Conservation (phyloP, 768 basidiomycete genomes). For the Lactifluus volemus region DNA sequence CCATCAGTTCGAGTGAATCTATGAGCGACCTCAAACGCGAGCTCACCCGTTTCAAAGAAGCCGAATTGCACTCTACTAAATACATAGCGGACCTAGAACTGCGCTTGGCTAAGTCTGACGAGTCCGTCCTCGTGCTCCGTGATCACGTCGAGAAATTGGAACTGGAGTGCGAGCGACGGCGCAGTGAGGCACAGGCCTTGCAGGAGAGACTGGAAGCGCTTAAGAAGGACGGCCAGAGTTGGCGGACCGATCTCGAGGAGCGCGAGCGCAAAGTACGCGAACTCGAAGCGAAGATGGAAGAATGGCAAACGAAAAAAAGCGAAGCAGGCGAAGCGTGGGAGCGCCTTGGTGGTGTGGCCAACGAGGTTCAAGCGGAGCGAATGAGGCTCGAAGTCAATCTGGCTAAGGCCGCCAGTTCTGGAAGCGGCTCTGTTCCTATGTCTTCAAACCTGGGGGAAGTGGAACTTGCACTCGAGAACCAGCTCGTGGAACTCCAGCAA, state of each 20-base stretch:
- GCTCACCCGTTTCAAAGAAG: slow-evolving; percentile 65
- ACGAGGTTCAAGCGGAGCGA: slow-evolving; percentile 62
- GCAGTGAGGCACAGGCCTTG: slow-evolving; percentile 60
- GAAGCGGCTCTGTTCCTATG: slow-evolving; percentile 26
- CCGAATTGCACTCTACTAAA: slow-evolving; percentile 58
- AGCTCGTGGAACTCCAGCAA: slow-evolving; percentile 69
- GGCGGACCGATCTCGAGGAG: slow-evolving; percentile 71
- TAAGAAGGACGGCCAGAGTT: slow-evolving; percentile 66
- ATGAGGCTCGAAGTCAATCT: slow-evolving; percentile 47
- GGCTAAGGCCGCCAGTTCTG: slow-evolving; percentile 20
- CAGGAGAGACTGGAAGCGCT: slow-evolving; percentile 64
- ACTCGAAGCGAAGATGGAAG: slow-evolving; percentile 69
- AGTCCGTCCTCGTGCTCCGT: slow-evolving; percentile 61
- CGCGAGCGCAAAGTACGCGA: slow-evolving; percentile 69
- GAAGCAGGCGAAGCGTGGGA: slow-evolving; percentile 57
- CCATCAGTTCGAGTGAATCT: slow-evolving; percentile 65
- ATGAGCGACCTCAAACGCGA: slow-evolving; percentile 81
- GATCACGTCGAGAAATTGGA: slow-evolving; percentile 71
- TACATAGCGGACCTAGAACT: slow-evolving; percentile 86
- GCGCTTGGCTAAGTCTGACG: slow-evolving; percentile 69
- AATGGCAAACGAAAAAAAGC: slow-evolving; percentile 66
- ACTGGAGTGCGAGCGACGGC: slow-evolving; percentile 62
- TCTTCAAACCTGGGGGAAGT: slow-evolving; percentile 25
- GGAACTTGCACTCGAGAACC: slow-evolving; percentile 42
- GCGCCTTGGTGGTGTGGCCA: slow-evolving; percentile 59